A percentile compares a stretch with the other conserved stretches of the same genome.
phyloP scores from a whole-genome alignment of 257 asterid species.

The Lantana camara region DNA sequence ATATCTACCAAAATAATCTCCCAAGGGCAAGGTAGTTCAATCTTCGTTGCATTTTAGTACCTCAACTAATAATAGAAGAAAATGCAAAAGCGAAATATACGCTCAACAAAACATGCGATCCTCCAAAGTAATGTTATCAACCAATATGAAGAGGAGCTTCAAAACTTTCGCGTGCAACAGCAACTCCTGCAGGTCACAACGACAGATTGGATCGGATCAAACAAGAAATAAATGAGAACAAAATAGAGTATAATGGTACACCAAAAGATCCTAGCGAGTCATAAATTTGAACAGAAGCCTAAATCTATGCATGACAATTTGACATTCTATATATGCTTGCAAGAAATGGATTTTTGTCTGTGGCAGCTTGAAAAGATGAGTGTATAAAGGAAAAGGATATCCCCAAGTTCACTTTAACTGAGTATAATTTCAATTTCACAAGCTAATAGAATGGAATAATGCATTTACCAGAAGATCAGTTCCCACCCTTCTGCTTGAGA shows the following conservation, averaged over 20 bases:
- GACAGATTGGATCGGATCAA: slow-evolving; percentile 18
- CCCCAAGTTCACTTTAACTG: neutral
- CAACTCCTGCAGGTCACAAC: slow-evolving; percentile 24
- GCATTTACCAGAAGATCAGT: slow-evolving; percentile 45
- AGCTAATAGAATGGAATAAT: slow-evolving; percentile 15
- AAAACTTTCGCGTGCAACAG: neutral
- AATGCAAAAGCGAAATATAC: slow-evolving; percentile 8
- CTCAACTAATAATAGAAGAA: slow-evolving; percentile 17
- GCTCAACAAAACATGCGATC: slow-evolving; percentile 11
- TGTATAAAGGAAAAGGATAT: neutral
- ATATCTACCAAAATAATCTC: slow-evolving; percentile 20
- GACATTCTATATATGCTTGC: slow-evolving; percentile 4
- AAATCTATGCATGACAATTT: neutral
- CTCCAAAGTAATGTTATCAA: slow-evolving; percentile 11
- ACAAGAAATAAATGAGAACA: neutral
- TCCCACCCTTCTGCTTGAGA: slow-evolving; percentile 96
- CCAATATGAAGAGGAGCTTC: neutral
- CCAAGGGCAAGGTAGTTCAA: slow-evolving; percentile 20
- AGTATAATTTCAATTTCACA: neutral
- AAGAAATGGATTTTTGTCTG: slow-evolving; percentile 11
- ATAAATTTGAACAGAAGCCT: slow-evolving; percentile 5
- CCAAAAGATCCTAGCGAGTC: neutral
- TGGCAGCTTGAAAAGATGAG: slow-evolving; percentile 16
- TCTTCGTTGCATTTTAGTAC: slow-evolving; percentile 4
- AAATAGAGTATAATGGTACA: neutral